Base-by-base conservation (phyloP, 1,284 basidiomycete genomes). In the Puccinia sorghi region DNA sequence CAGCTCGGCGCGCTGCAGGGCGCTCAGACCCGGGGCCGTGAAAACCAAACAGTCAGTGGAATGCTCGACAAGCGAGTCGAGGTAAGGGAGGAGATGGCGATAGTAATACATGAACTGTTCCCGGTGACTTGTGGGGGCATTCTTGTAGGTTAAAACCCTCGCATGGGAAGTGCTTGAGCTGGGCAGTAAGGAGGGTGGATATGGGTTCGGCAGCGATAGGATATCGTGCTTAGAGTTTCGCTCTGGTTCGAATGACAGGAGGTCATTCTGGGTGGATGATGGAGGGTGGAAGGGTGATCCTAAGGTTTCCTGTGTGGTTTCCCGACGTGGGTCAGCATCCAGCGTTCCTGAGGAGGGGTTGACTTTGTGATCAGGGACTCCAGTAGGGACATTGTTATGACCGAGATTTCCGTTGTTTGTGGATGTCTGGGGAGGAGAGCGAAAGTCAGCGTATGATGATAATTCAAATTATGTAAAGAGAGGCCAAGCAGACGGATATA, bases 1-100 rank as follows among this genome's bases (percentile, higher is more conserved):
- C 83, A 85, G 89, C 88, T 73, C 88, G 88, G 82, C 90, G 86
- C 82, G 87, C 87, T 80, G 86, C 86, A 90, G 85, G 57, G 88
- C 84, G 39, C 88, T 84, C 54, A 90, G 82, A 80, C 91, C 85
- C 20, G 89, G 87, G 82, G 88, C 87, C 80, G 94, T 86, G 22
- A 92, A 85, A 8, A 81, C 85, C 83, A 91, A 85, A 3, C 83
- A 83, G 4, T 80, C 81, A 5, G 82, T 82, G 12, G 82, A 81
- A 72, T 83, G 82, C 13, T 79, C 79, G 48, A 82, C 61, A 32
- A 84, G 76, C 1, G 84, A 83, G 43, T 79, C 64, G 70, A 82
- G 81, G 79, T 80, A 83, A 11, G 83, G 83, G 3, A 84, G 37
- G 6, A 84, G 81, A 63, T 70, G 46, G 2, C 78, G 13, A 43